Evolutionary conservation across 805 yeast genomes (phyloP), one percentile per base, ranked within the genome.

Genomic region (Wickerhamiella parazyma): DNA sequence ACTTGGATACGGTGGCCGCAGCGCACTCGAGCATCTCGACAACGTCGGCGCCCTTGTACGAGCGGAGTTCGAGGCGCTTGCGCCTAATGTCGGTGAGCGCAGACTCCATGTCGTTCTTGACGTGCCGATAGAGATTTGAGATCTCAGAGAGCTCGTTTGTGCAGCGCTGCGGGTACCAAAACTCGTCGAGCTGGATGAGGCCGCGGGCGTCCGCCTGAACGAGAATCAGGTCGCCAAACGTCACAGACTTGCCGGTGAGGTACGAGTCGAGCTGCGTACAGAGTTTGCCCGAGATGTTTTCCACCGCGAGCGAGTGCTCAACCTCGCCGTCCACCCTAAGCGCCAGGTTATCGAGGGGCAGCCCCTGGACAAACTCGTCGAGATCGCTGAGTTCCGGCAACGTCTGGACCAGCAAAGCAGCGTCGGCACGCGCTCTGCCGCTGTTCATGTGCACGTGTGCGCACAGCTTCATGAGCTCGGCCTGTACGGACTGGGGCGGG

Each of bases 111-210:
- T 38, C 36, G 7, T 16, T 25, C 18, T 17, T 26, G 34, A 12
- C n/a, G n/a, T 22, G 11, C 20, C 20, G 17, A 26, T 20, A 25
- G 11, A 18, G 21, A 4, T 33, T 10, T 2, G 16, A 14, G 19
- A 33, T 17, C 18, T 24, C 36, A 11, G 33, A 18, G 6, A 44
- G 25, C 38, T 22, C 22, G 12, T 25, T 20, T 17, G 37, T 37
- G 18, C 19, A 26, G n/a, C 42, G 21, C 37, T 44, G 42, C 3
- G 46, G 46, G 31, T 25, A 44, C 46, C 46, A 44, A 12, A 10
- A 6, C 14, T 38, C 39, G 4, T 14, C 22, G 3, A 44, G 6
- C 5, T 19, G 20, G 4, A 36, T 11, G 6, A 29, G 6, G 2
- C 19, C 26, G 9, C 20, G 26, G 3, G 16, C 12, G 29, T 42